These are phyloP conservation scores for Escallonia herrerae DNA, from an alignment of 129 eudicot species.

Conservation along the genomic window DNA sequence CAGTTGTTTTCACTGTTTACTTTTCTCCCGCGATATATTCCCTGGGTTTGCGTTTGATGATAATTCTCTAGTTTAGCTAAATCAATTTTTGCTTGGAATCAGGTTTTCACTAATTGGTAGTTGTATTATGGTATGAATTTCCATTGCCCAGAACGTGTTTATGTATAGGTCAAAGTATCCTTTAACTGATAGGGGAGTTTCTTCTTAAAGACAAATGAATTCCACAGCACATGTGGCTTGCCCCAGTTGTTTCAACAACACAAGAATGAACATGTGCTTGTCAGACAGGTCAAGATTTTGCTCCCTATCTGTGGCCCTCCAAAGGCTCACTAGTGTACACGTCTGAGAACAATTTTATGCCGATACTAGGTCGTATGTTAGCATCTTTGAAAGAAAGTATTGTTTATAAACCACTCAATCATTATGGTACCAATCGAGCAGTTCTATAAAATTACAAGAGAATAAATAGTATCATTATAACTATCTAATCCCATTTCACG, in stretches of 20 bases:
- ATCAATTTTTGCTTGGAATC: no score
- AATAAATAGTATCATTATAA: no score
- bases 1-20: slow-evolving; percentile 5
- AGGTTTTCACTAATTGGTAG: no score
- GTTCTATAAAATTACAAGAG: no score
- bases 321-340: slow-evolving; percentile 14
- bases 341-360: slow-evolving; percentile 3
- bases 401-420: no score
- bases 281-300: slow-evolving; percentile 15
- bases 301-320: slow-evolving; percentile 24
- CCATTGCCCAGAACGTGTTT: background rate
- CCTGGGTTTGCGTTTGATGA: slow-evolving; percentile 1
- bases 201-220: background rate
- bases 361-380: slow-evolving; percentile 15
- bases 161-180: slow-evolving; percentile 14
- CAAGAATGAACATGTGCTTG: slow-evolving; percentile 32
- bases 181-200: slow-evolving; percentile 13
- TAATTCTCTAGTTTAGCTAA: no score
- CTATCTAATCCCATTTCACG: no score
- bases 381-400: background rate
- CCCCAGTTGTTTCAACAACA: slow-evolving; percentile 29
- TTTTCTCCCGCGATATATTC: slow-evolving; percentile 8
- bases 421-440: no score
- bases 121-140: background rate
- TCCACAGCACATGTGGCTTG: slow-evolving; percentile 28